Evolutionary conservation across 768 basidiomycete species (phyloP).

Genomic region (Termitomyces sp.): DNA sequence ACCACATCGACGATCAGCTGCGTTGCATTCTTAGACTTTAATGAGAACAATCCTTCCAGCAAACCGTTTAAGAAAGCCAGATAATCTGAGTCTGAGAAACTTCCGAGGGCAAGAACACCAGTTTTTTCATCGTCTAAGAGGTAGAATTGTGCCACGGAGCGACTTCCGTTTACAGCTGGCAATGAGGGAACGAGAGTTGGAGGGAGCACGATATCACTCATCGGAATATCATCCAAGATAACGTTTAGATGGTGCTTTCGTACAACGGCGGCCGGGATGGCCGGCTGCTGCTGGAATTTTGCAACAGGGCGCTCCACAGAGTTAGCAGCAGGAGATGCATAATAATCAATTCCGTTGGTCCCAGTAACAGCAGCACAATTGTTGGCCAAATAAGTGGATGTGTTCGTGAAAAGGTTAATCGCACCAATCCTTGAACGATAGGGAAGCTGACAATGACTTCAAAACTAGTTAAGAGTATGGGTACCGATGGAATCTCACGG

Average conservation of each 20-base stretch:
- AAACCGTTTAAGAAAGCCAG: slow-evolving; percentile 35
- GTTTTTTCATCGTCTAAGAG: slow-evolving; percentile 46
- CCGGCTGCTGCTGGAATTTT: slow-evolving; percentile 35
- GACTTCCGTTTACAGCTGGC: slow-evolving; percentile 35
- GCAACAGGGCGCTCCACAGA: slow-evolving; percentile 21
- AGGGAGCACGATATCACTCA: slow-evolving; percentile 40
- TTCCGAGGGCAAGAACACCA: slow-evolving; percentile 53
- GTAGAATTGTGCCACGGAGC: slow-evolving; percentile 50
- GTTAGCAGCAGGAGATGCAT: slow-evolving; percentile 15
- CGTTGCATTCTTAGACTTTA: slow-evolving; percentile 43
- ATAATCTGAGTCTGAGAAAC: slow-evolving; percentile 45
- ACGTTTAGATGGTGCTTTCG: slow-evolving; percentile 41
- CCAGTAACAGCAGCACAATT: slow-evolving; percentile 44
- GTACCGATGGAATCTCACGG: slow-evolving; percentile 23
- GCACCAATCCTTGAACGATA: slow-evolving; percentile 50
- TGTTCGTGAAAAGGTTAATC: slow-evolving; percentile 42
- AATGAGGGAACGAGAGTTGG: slow-evolving; percentile 31
- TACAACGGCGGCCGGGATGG: slow-evolving; percentile 22
- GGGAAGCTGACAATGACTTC: slow-evolving; percentile 36
- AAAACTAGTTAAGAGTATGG: background rate
- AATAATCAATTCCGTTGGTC: slow-evolving; percentile 45
- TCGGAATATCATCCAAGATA: slow-evolving; percentile 39
- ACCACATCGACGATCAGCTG: slow-evolving; percentile 57
- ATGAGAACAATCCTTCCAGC: slow-evolving; percentile 37
- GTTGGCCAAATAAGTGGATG: slow-evolving; percentile 40